phyloP scores from a whole-genome alignment of 2,329 filamentous ascomycete species.

The Colletotrichum sp. region DNA sequence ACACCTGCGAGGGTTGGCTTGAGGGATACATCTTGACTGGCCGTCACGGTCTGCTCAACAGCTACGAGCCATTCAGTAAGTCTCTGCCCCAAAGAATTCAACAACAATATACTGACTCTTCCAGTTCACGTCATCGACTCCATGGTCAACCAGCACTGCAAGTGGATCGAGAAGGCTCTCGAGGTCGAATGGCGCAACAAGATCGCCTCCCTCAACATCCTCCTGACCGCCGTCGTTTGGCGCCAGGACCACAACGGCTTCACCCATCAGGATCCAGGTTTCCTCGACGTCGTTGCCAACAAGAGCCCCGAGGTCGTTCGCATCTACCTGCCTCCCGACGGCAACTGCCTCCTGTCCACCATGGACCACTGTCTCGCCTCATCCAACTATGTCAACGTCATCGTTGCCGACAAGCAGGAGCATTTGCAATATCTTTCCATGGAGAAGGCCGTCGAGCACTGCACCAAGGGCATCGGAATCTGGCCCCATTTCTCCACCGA shows the following conservation, averaged over 20 bases:
- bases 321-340: constrained; percentile 82
- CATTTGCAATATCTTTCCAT: constrained; percentile 79
- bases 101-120: background rate
- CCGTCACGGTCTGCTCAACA: constrained; percentile 78
- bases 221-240: constrained; percentile 81
- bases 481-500: constrained; percentile 81
- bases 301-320: constrained; percentile 81
- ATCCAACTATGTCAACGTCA: constrained; percentile 80
- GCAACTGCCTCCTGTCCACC: constrained; percentile 76
- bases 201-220: constrained; percentile 78
- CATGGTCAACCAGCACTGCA: constrained; percentile 83
- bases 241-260: constrained; percentile 86
- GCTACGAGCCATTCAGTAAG: constrained; percentile 75
- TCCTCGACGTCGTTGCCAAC: constrained; percentile 80
- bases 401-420: constrained; percentile 81
- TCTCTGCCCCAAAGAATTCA: background rate
- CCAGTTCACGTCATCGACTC: constrained; percentile 77
- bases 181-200: constrained; percentile 79
- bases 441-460: constrained; percentile 75
- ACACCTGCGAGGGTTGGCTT: constrained; percentile 81
- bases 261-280: constrained; percentile 81
- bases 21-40: constrained; percentile 80
- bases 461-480: constrained; percentile 79
- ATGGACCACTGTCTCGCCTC: constrained; percentile 79
- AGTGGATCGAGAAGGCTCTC: constrained; percentile 83